These are phyloP conservation scores for Solanum arcanum DNA, from an alignment of 257 asterid genomes.

Conservation along the genomic window DNA sequence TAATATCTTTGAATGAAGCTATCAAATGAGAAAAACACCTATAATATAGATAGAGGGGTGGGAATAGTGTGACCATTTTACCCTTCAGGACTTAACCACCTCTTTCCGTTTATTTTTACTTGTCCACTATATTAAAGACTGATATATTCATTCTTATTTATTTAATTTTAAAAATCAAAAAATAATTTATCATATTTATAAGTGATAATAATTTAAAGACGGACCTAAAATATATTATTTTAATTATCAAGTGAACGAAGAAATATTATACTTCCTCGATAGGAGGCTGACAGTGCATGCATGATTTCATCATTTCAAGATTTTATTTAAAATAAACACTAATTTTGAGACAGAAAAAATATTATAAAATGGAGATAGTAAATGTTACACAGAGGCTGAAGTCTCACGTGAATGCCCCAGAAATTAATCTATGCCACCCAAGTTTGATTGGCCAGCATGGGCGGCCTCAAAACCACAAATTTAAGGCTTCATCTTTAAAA, in stretches of 20 bases:
- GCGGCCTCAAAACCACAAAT: background rate
- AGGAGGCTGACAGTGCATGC: background rate
- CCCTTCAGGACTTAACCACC: background rate
- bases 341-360: background rate
- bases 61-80: background rate
- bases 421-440: background rate
- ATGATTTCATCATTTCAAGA: too few species aligned
- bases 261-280: background rate
- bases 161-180: too few species aligned
- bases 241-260: too few species aligned
- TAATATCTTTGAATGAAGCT: background rate
- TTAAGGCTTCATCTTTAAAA: background rate
- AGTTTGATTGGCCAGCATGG: background rate
- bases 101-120: background rate
- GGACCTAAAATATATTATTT: too few species aligned
- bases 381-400: background rate
- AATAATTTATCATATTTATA: too few species aligned
- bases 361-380: background rate
- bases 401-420: background rate
- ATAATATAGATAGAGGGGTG: background rate
- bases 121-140: background rate
- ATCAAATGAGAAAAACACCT: background rate
- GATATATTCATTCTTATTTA: too few species aligned
- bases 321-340: background rate
- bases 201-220: too few species aligned